phyloP scores from a whole-genome alignment of 108 stramenopile species.

The Skeletonema grethae region DNA sequence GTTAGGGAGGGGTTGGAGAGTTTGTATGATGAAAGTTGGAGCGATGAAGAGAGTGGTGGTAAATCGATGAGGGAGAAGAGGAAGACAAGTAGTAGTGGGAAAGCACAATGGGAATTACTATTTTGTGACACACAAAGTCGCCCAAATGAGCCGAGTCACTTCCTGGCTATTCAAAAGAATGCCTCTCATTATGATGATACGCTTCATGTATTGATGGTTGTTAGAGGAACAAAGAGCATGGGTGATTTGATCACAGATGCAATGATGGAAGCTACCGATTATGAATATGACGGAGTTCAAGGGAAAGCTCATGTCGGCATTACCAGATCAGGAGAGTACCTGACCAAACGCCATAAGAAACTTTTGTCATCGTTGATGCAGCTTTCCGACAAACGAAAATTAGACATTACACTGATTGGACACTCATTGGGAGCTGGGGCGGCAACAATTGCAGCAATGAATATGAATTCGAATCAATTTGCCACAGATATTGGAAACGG shows the following conservation, averaged over 20 bases:
- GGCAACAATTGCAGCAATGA: conserved; percentile 76
- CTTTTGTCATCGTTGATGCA: conserved; percentile 54
- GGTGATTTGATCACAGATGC: conserved; percentile 81
- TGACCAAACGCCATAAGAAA: conserved; percentile 61
- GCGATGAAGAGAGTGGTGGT: neutral
- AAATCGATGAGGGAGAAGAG: conserved; percentile 5
- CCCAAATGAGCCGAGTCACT: conserved; percentile 78
- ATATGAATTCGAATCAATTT: conserved; percentile 53
- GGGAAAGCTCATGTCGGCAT: conserved; percentile 80
- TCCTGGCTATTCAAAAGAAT: conserved; percentile 72
- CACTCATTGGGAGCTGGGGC: conserved; percentile 81
- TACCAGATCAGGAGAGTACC: conserved; percentile 60
- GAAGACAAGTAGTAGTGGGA: neutral
- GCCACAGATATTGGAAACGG: conserved; percentile 8
- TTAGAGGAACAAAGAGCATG: conserved; percentile 82
- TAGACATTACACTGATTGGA: conserved; percentile 71
- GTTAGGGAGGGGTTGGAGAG: conserved; percentile 52
- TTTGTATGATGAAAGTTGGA: conserved; percentile 11
- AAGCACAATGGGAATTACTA: conserved; percentile 57
- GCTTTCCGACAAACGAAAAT: conserved; percentile 55
- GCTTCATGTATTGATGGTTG: conserved; percentile 72
- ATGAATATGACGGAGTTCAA: conserved; percentile 39
- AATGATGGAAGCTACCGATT: conserved; percentile 64
- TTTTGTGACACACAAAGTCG: conserved; percentile 58
- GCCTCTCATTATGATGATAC: conserved; percentile 48